Base-by-base conservation (phyloP, 345 rosid genomes). In the Noccaea caerulescens region DNA sequence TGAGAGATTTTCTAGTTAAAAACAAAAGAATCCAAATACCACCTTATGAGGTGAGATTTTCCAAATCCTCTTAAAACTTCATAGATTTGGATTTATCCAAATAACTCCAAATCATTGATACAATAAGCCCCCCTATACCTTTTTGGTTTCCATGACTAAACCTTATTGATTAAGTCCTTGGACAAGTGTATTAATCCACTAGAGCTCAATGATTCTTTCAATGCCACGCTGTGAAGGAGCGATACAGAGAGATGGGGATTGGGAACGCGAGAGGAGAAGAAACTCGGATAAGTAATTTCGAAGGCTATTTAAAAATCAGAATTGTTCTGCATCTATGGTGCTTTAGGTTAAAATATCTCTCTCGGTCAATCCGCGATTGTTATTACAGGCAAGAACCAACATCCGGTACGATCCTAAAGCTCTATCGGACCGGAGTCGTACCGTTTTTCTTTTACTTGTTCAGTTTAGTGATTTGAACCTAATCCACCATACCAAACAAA, bases 111-210 rank as follows among this genome's bases (percentile, higher is more conserved):
- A n/a, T n/a, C n/a, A n/a, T n/a, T n/a, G n/a, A n/a, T n/a, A n/a
- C n/a, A n/a, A n/a, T n/a, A n/a, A n/a, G n/a, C n/a, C n/a, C n/a
- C n/a, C n/a, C n/a, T n/a, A 20, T 20, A 20, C 23, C 23, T 20
- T 20, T 20, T 20, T 20, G 90, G 78, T 87, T 92, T 25, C 88
- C 96, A 60, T 90, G 98, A 73, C 95, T 83, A 46, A 92, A 90
- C 73, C 98, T 79, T 77, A 32, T 90, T 97, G 63, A 92, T 80
- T 75, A 88, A 55, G 10, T 87, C 95, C 63, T 90, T 87, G 0
- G 97, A 84, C 52, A 90, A 78, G 45, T 72, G 75, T 46, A 90
- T 58, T 71, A 20, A 20, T 20, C 79, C 78, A 68, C 73, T 79
- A 4, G 90, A 83, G 52, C 72, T 79, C 41, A 90, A 72, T 1